These are phyloP conservation scores for Colletotrichum melonis DNA, from an alignment of 2,329 filamentous ascomycete species.

Conservation along the genomic window DNA sequence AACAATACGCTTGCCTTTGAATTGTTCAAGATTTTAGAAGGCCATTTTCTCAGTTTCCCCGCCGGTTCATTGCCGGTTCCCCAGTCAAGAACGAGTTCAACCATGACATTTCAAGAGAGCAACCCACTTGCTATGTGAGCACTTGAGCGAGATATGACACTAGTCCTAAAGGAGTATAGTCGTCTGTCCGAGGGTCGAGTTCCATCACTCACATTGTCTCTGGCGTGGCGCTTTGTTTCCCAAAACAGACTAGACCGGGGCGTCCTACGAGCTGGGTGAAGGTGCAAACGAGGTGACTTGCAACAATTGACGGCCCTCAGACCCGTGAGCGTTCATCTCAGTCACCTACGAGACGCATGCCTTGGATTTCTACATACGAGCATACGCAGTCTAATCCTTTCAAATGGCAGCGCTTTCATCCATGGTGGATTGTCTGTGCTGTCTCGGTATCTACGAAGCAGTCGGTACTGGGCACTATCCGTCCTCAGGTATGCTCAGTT, in stretches of 20 bases:
- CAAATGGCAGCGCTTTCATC: not conserved
- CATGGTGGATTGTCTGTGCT: not conserved
- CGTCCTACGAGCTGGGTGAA: not conserved
- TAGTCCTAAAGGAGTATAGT: not conserved
- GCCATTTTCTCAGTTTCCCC: not conserved
- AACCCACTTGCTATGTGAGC: not conserved
- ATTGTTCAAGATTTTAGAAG: not conserved
- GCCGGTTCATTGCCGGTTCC: conserved; percentile 11
- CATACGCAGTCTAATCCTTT: not conserved
- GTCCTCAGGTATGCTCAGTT: not conserved
- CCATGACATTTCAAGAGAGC: not conserved
- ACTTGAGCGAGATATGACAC: not conserved
- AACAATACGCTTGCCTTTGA: not conserved
- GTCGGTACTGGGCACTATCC: not conserved
- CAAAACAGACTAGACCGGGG: conserved; percentile 1
- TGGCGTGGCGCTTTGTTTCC: not conserved
- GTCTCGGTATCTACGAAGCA: not conserved
- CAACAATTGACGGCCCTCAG: conserved; percentile 7
- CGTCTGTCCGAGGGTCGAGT: not conserved
- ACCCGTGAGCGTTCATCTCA: conserved; percentile 15
- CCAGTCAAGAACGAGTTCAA: not conserved
- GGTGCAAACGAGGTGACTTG: conserved; percentile 17
- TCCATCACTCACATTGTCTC: conserved; percentile 13
- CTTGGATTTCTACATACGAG: not conserved
- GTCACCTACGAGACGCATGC: not conserved